Conservation (phyloP, 192 early-diverging fungal genomes). For the Backusella liffmaniae region DNA sequence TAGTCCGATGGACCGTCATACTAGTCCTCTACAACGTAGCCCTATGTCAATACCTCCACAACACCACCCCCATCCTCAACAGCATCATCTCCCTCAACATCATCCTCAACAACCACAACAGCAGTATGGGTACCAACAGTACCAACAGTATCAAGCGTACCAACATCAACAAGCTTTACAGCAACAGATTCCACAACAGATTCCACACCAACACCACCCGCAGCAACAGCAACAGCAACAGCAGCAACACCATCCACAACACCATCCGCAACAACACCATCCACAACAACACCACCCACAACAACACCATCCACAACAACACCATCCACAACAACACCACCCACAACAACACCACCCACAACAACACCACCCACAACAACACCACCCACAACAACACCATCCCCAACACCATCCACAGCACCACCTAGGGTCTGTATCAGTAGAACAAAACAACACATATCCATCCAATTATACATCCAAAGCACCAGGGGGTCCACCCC, state of each 20-base stretch:
- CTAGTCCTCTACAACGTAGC: not conserved
- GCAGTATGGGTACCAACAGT: not conserved
- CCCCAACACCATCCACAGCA: not conserved
- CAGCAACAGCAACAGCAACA: not conserved
- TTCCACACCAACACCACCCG: not conserved
- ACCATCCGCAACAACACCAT: not conserved
- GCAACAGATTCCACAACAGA: not conserved
- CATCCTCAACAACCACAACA: not conserved
- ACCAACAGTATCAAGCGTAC: not conserved
- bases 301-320: not conserved
- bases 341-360: not conserved
- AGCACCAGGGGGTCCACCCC: not conserved
- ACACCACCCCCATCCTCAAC: not conserved
- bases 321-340: not conserved
- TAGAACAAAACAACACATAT: conserved; percentile 2
- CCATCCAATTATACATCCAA: conserved; percentile 7
- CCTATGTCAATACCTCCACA: not conserved
- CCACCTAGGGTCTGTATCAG: not conserved
- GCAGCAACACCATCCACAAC: not conserved
- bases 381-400: not conserved
- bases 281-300: not conserved
- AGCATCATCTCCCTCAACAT: not conserved
- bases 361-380: not conserved
- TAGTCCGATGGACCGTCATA: not conserved
- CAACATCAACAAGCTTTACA: not conserved